Evolutionary conservation across 163 green algal genomes (phyloP).

Genomic region (Scenedesmus sp.): DNA sequence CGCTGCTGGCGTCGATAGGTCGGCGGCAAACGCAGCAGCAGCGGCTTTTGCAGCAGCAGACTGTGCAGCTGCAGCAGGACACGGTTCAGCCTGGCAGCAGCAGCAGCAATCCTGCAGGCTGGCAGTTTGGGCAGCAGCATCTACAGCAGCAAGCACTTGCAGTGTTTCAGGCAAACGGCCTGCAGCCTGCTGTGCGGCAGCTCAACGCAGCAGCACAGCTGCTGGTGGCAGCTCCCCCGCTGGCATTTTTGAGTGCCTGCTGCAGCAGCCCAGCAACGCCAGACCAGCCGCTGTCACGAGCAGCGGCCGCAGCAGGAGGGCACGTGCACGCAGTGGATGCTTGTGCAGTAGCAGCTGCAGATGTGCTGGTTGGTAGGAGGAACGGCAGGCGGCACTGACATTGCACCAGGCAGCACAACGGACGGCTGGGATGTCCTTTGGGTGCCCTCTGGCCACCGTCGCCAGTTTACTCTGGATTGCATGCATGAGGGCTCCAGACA

Average conservation of each 20-base stretch:
- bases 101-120: neutral
- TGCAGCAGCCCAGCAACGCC: neutral
- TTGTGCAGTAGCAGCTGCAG: neutral
- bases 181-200: neutral
- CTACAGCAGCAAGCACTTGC: neutral
- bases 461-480: no score
- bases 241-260: slow-evolving; percentile 38
- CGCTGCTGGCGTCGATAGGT: neutral
- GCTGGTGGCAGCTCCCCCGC: slow-evolving; percentile 11
- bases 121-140: neutral
- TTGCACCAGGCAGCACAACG: neutral
- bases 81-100: neutral
- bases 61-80: neutral
- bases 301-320: neutral
- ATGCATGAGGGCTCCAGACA: no score
- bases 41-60: neutral
- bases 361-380: no score
- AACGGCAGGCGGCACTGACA: no score
- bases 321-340: neutral
- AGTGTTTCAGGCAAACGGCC: neutral
- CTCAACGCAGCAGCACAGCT: slow-evolving; percentile 15
- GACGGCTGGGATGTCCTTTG: no score
- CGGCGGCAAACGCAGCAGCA: neutral
- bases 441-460: no score
- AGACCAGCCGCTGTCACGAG: neutral